Evolutionary conservation across 1,284 basidiomycete genomes (phyloP).

Genomic region (Cystobasidium slooffiae): DNA sequence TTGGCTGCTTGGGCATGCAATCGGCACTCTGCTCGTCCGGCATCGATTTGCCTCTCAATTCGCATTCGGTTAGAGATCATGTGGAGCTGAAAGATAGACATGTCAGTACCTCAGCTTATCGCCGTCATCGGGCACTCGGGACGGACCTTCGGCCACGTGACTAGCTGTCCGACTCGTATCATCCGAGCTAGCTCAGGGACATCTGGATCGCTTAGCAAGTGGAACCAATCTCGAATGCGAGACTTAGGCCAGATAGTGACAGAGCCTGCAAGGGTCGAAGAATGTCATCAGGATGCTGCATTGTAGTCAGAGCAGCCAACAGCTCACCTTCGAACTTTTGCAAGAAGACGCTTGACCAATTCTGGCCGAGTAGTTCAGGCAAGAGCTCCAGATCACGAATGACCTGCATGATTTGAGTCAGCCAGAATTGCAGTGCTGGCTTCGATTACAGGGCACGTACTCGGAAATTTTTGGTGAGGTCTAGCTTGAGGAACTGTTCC

Average conservation of each 20-base stretch:
- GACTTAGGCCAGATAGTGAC: constrained; percentile 80
- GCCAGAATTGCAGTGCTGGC: background rate
- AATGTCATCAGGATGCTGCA: constrained; percentile 43
- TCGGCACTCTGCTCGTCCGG: constrained; percentile 76
- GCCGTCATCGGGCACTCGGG: too few relatives aligned
- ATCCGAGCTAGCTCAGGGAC: constrained; percentile 72
- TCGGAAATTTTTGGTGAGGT: constrained; percentile 93
- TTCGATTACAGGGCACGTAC: constrained; percentile 55
- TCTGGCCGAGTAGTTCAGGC: constrained; percentile 84
- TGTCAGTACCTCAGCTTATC: background rate
- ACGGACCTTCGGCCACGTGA: constrained; percentile 89
- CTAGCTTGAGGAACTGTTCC: constrained; percentile 85
- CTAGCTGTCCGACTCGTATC: constrained; percentile 82
- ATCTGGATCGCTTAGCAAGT: constrained; percentile 71
- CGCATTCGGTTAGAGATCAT: constrained; percentile 84
- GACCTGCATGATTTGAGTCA: constrained; percentile 60
- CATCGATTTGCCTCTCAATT: constrained; percentile 78
- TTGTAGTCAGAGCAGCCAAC: too few relatives aligned
- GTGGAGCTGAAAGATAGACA: constrained; percentile 65
- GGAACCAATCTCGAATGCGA: constrained; percentile 70
- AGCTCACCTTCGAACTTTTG: constrained; percentile 75
- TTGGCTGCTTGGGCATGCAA: constrained; percentile 5
- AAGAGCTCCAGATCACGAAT: constrained; percentile 90
- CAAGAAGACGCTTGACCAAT: constrained; percentile 92
- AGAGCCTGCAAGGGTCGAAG: constrained; percentile 53